Base-by-base conservation (phyloP, 306 rosid genomes). In the Trifolium pratense region DNA sequence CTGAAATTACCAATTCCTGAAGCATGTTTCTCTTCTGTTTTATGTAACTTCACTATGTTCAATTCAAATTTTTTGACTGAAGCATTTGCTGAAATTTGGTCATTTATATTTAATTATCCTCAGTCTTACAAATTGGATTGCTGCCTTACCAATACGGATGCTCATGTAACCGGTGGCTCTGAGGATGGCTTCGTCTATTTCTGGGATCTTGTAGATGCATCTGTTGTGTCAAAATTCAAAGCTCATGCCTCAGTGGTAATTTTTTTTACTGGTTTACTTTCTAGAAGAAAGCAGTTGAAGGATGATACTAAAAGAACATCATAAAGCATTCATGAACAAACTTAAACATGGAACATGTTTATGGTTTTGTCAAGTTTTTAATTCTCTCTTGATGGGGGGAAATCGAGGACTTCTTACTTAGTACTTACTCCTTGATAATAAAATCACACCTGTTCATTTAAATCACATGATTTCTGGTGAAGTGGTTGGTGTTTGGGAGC, bases 121-220 rank as follows among this genome's bases (percentile, higher is more conserved):
- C 90, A 94, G 98, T 86, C 97, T 42, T 94, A 69, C 87, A 94
- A 94, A 81, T 75, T 91, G 85, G 97, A 94, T 84, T 88, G 96
- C 81, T 94, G 96, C 87, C 95, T 94, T 67, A 89, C 97, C 75
- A 94, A 94, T 75, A 77, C 84, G 39, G 97, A 94, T 86, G 96
- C 96, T 71, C 87, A 88, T 84, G 89, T 94, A 68, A 78, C 88
- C 14, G 93, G 97, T 77, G 99, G 97, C 74, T 94, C 96, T 26
- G 97, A 94, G 82, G 96, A 94, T 82, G 97, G 96, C 53, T 89
- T 45, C 74, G 81, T 94, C 25, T 91, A 86, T 83, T 89, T 91
- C 77, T 94, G 97, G 97, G 97, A 91, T 84, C 87, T 94, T 70
- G 97, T 94, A 18, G 99, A 94, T 74, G 97, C 91, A 57, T 85